Percentiles rank a stretch among this genome's conserved stretches.
Conservation (phyloP, 208 protist genomes). For the Trypanosoma mega region DNA sequence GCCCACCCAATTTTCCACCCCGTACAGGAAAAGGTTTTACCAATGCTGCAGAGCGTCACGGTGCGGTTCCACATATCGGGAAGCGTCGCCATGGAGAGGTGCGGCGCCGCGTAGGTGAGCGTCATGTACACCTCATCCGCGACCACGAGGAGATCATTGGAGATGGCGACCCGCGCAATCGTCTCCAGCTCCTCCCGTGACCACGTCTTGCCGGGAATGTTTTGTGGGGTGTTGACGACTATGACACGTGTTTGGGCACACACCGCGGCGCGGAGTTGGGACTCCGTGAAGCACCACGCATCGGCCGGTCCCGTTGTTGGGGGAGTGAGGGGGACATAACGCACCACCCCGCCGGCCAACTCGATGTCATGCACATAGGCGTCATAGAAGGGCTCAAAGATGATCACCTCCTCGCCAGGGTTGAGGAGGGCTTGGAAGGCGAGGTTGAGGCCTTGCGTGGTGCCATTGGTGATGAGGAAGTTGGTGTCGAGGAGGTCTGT, state of each 20-base stretch:
- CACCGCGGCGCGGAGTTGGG: conserved; percentile 59
- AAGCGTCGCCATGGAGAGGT: conserved; percentile 70
- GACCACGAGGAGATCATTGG: conserved; percentile 66
- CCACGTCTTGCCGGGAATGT: conserved; percentile 86
- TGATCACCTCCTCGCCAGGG: conserved; percentile 90
- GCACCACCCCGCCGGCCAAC: conserved; percentile 64
- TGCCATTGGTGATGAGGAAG: conserved; percentile 77
- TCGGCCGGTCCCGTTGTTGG: conserved; percentile 31
- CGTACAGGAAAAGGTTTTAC: conserved; percentile 93
- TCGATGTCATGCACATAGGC: conserved; percentile 71
- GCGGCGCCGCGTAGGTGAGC: conserved; percentile 67
- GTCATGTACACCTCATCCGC: conserved; percentile 92
- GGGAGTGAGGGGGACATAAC: conserved; percentile 73
- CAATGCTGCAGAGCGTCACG: conserved; percentile 85
- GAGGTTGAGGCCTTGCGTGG: conserved; percentile 81
- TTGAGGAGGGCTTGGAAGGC: conserved; percentile 80
- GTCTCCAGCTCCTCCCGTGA: conserved; percentile 55
- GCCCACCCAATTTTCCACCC: conserved; percentile 93
- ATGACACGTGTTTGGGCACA: conserved; percentile 81
- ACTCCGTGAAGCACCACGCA: conserved; percentile 50
- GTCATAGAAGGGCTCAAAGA: conserved; percentile 94
- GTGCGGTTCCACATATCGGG: conserved; percentile 91
- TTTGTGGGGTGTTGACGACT: conserved; percentile 94
- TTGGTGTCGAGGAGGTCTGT: conserved; percentile 51
- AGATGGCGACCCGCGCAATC: conserved; percentile 66